phyloP scores from a whole-genome alignment of 2,329 filamentous ascomycete species.

The Microdochium bolleyi region DNA sequence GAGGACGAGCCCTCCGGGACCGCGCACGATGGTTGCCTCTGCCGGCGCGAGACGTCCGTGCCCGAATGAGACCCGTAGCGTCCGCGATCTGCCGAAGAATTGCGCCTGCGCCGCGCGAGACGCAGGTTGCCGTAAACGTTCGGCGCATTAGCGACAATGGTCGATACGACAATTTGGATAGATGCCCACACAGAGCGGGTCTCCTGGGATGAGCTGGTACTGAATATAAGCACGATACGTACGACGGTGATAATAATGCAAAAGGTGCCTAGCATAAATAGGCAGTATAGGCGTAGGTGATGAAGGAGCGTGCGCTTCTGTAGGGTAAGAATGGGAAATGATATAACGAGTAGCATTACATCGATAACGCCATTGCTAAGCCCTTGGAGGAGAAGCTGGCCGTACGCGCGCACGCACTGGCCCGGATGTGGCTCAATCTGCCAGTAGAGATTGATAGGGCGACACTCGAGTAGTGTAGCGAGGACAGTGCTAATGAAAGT shows the following conservation, averaged over 20 bases:
- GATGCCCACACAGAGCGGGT: conserved; percentile 18
- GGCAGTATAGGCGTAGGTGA: conserved; percentile 14
- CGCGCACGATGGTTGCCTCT: neutral
- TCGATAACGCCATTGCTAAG: conserved; percentile 22
- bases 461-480: conserved; percentile 26
- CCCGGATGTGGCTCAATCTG: conserved; percentile 17
- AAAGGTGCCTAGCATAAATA: conserved; percentile 18
- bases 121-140: conserved; percentile 18
- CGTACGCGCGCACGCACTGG: conserved; percentile 21
- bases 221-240: conserved; percentile 17
- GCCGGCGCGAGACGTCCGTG: no score
- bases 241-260: conserved; percentile 22
- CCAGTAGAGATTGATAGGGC: conserved; percentile 24
- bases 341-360: conserved; percentile 18
- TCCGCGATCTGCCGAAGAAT: neutral
- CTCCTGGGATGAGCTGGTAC: conserved; percentile 14
- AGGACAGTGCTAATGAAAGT: conserved; percentile 23
- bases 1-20: neutral
- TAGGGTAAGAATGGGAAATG: conserved; percentile 14
- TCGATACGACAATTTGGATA: conserved; percentile 17
- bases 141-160: conserved; percentile 19
- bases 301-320: conserved; percentile 13
- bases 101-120: conserved; percentile 8
- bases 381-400: conserved; percentile 23
- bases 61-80: no score